These are phyloP conservation scores for Microcera coccophila DNA, from an alignment of 2,329 filamentous ascomycete genomes.

Conservation along the genomic window DNA sequence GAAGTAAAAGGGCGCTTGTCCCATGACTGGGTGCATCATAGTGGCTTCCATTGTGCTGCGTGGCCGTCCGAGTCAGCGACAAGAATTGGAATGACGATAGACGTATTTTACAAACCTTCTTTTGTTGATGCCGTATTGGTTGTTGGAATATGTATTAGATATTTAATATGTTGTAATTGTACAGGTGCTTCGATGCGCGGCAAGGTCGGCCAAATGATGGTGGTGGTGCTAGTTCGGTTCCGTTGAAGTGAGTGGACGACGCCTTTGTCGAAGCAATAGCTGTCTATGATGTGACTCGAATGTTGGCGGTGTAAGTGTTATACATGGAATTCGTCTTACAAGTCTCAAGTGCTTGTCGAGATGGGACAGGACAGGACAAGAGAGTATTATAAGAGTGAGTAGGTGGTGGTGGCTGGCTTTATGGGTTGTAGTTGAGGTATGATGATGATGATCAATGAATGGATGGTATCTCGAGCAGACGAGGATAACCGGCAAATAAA, in stretches of 20 bases:
- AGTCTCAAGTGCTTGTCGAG: slow-evolving; percentile 9
- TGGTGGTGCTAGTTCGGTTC: slow-evolving; percentile 23
- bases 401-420: slow-evolving; percentile 20
- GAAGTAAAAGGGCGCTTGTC: slow-evolving; percentile 78
- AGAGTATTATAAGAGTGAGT: slow-evolving; percentile 15
- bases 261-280: slow-evolving; percentile 31
- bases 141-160: slow-evolving; percentile 26
- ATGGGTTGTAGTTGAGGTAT: too few relatives aligned
- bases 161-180: slow-evolving; percentile 19
- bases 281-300: slow-evolving; percentile 32
- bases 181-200: slow-evolving; percentile 22
- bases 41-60: slow-evolving; percentile 59
- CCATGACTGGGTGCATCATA: slow-evolving; percentile 59
- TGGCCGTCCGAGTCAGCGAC: background rate
- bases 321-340: slow-evolving; percentile 28
- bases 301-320: slow-evolving; percentile 27
- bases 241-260: slow-evolving; percentile 41
- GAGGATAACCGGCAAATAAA: slow-evolving; percentile 40
- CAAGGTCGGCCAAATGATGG: slow-evolving; percentile 26
- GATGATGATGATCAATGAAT: slow-evolving; percentile 42
- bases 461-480: slow-evolving; percentile 36
- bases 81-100: slow-evolving; percentile 14
- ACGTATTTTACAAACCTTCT: slow-evolving; percentile 21
- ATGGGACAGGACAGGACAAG: slow-evolving; percentile 5
- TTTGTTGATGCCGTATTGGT: slow-evolving; percentile 13